Percentiles rank a stretch among this genome's conserved stretches.
These are phyloP conservation scores for Saturnispora dispora DNA, from an alignment of 805 yeast genomes.

Conservation along the genomic window DNA sequence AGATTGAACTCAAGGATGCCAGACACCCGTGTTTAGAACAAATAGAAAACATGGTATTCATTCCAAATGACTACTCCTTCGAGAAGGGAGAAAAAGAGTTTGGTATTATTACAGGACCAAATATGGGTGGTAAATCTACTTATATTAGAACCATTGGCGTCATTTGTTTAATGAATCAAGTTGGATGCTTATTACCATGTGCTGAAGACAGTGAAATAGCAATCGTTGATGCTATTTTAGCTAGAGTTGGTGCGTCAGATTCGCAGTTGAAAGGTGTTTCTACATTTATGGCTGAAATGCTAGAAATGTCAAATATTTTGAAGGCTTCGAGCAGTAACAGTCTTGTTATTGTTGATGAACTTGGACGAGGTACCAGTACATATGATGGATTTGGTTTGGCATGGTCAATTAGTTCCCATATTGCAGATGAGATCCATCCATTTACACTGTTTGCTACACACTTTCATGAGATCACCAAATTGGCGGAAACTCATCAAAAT, in stretches of 20 bases:
- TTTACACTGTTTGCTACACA: constrained; percentile 93
- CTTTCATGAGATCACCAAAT: constrained; percentile 87
- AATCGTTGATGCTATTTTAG: constrained; percentile 82
- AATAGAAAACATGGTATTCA: constrained; percentile 84
- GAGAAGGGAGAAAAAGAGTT: constrained; percentile 51
- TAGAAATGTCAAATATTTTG: constrained; percentile 83
- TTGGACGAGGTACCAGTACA: constrained; percentile 91
- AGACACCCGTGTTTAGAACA: constrained; percentile 93
- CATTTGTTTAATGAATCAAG: constrained; percentile 76
- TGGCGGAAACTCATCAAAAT: constrained; percentile 51
- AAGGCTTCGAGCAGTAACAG: constrained; percentile 72
- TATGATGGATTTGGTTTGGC: constrained; percentile 98
- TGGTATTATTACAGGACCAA: constrained; percentile 86
- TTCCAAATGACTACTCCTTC: constrained; percentile 79
- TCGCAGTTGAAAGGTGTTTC: constrained; percentile 95
- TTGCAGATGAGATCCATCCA: constrained; percentile 60
- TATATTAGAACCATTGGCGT: constrained; percentile 87
- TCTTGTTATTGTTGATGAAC: constrained; percentile 82
- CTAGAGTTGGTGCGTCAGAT: constrained; percentile 98
- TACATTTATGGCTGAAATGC: constrained; percentile 94
- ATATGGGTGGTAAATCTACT: constrained; percentile 97
- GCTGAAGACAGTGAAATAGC: constrained; percentile 63
- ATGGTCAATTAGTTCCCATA: constrained; percentile 88
- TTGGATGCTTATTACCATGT: constrained; percentile 85
- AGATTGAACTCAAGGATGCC: constrained; percentile 55